These are phyloP conservation scores for Auriscalpium orientale DNA, from an alignment of 768 basidiomycete genomes.

Conservation along the genomic window DNA sequence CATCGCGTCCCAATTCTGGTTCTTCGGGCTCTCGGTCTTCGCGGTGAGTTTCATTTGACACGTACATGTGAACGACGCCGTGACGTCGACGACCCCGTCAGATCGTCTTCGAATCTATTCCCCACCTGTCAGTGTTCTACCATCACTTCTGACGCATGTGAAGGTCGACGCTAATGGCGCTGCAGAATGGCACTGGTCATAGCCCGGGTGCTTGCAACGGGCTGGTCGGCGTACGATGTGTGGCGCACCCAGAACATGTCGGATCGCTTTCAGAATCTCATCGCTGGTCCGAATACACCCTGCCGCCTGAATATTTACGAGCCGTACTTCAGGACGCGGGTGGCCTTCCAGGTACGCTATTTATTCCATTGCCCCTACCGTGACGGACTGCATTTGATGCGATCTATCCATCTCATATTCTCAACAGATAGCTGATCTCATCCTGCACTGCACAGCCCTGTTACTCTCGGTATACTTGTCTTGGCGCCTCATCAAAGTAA, in stretches of 20 bases:
- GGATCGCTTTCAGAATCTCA: slow-evolving; percentile 28
- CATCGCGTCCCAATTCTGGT: slow-evolving; percentile 14
- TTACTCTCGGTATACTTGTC: slow-evolving; percentile 37
- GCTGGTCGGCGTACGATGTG: slow-evolving; percentile 44
- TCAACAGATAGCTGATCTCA: slow-evolving; percentile 39
- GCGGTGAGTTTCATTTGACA: slow-evolving; percentile 5
- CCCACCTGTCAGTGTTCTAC: slow-evolving; percentile 37
- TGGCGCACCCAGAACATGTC: slow-evolving; percentile 36
- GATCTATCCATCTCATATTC: neutral
- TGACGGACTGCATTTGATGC: neutral
- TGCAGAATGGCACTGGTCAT: slow-evolving; percentile 40
- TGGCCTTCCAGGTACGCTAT: slow-evolving; percentile 34
- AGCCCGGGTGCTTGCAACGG: slow-evolving; percentile 38
- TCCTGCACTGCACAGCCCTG: slow-evolving; percentile 37
- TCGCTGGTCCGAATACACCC: slow-evolving; percentile 33
- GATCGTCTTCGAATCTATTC: slow-evolving; percentile 44
- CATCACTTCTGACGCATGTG: neutral
- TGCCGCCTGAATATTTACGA: slow-evolving; percentile 44
- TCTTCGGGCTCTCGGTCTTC: slow-evolving; percentile 13
- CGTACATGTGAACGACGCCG: neutral
- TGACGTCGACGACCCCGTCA: slow-evolving; percentile 2
- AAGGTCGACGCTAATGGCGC: neutral
- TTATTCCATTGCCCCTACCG: neutral
- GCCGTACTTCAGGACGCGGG: slow-evolving; percentile 34
- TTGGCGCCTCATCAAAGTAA: slow-evolving; percentile 37